Evolutionary conservation across 2,329 filamentous ascomycete genomes (phyloP), one percentile per base, ranked within the genome.

Genomic region (Calonectria hawksworthii): DNA sequence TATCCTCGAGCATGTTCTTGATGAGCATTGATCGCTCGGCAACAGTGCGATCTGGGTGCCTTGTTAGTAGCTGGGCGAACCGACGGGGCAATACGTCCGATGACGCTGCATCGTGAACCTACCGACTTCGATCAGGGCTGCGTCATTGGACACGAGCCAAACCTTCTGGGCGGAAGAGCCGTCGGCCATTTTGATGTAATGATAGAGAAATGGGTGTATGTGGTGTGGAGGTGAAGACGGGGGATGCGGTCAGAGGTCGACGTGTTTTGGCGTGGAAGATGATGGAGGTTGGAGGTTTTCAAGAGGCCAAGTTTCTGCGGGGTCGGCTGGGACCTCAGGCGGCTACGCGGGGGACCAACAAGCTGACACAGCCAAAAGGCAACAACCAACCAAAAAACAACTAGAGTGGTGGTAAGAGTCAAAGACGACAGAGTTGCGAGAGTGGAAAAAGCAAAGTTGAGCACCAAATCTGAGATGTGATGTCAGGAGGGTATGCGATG

Each of bases 1-100:
- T 88, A 88, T 99, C 97, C 84, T 98, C 96, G 59, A 99, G 91
- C 94, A 99, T 94, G 90, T 99, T 98, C 92, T 98, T 98, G 89
- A 99, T 98, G 68, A 99, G 90, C 82, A 98, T 92, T 4, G 95
- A 98, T 79, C 96, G 95, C 89, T 98, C 95, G 52, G 95, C 95
- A 75, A 99, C 94, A 47, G 92, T 89, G 78, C 95, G 95, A 78
- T 98, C 96, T 94, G 76, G 69, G 54, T 34, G 52, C 52, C 28
- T 38, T 63, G 72, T 81, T 73, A 81, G 79, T 54, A 74, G 38
- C 34, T 41, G 64, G 56, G 63, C 36, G 44, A 72, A 54, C 51
- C 32, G 74, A 51, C 50, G 23, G 26, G 70, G 75, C 74, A 63
- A 66, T 30, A 61, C 38, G 52, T 52, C 30, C 50, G 68, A 36